Base-by-base conservation (phyloP, 1,284 basidiomycete species). In the Tremellales sp. region DNA sequence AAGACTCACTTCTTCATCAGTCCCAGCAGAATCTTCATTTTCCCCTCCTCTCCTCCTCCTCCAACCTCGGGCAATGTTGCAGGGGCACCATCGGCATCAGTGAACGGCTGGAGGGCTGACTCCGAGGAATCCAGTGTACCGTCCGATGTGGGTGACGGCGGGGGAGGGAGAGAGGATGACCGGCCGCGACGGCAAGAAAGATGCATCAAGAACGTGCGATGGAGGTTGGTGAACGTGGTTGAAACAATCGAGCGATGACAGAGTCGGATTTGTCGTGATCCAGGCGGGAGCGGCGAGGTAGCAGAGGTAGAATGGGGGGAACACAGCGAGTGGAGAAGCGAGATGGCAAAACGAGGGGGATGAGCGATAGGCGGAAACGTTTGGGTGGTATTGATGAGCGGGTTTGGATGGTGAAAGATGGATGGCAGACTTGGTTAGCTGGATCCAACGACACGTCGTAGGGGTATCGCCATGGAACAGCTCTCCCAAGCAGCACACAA, bases 11-110 rank as follows among this genome's bases (percentile, higher is more conserved):
- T 87, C 76, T 89, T 90, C 56, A 92, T 81, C 43, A 94, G 79
- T 63, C 84, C 82, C 10, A 92, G 76, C 42, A 94, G 86, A 81
- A 91, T 88, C 78, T 86, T 89, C 56, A 93, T 77, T 78, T 87
- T 92, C 38, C 87, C 84, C 54, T 88, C 86, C 66, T 93, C 89
- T 32, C 85, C 85, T 25, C 79, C 73, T 51, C 85, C 84, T 33
- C 78, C 80, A 24, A 80, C 72, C 60, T 92, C 88, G 40, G 86
- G 83, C 3, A 92, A 77, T 7, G 85, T 82, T 38, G 71, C 66
- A 2, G 81, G 78, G 8, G 66, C 68, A 13, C 70, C 73, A 10
- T 53, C 50, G 40, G 74, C 72, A 53, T 76, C 74, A 25, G 60
- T 58, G 48, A 64, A 69, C 4, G 49, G 45, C 36, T 62, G 57